Base-by-base conservation (phyloP, 352 stramenopile genomes). In the Globisporangium camurandrum region DNA sequence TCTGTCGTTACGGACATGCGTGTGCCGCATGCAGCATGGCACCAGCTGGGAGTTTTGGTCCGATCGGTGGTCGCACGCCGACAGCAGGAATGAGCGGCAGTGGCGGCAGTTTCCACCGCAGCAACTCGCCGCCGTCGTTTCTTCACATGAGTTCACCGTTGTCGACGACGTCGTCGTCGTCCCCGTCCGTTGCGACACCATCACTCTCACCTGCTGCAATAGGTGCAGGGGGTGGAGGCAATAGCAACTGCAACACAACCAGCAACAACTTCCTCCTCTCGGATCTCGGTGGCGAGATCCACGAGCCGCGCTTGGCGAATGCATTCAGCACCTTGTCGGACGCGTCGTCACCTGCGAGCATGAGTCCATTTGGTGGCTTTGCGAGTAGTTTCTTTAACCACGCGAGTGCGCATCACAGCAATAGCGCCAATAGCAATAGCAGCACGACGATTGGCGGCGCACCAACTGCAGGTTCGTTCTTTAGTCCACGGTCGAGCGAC, bases 281-380 rank as follows among this genome's bases (percentile, higher is more conserved):
- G 27, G 71, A 87, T 61, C 66, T 87, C 1, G 69, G 73, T 10
- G 78, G 73, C 2, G 67, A 83, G 40, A 71, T 82, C 23, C 67
- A 86, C 33, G 53, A 74, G 23, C 69, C 69, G 16, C 52, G 39
- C 27, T 28, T 17, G 16, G 36, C 33, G 16, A 38, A 30, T 16
- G 60, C 63, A 38, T 58, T 69, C 45, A 40, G 54, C 26, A 45
- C 48, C 26, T 48, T 58, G 7, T 22, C 36, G 19, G 54, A 22
- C 8, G 47, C 45, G 20, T 19, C 55, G 6, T 45, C 46, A 8
- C 24, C 36, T 1, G 44, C 48, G 9, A 51, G 40, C 17, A 72
- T 54, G 37, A 52, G 23, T 23, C 55, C 22, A 69, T 86, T 65
- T 54, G 58, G 14, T 67, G 60, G 14, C 69, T 79, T 34, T 54